Evolutionary conservation across 192 early-diverging fungal species (phyloP), one percentile per base, ranked within the genome.

Genomic region (Glomus cerebriforme): DNA sequence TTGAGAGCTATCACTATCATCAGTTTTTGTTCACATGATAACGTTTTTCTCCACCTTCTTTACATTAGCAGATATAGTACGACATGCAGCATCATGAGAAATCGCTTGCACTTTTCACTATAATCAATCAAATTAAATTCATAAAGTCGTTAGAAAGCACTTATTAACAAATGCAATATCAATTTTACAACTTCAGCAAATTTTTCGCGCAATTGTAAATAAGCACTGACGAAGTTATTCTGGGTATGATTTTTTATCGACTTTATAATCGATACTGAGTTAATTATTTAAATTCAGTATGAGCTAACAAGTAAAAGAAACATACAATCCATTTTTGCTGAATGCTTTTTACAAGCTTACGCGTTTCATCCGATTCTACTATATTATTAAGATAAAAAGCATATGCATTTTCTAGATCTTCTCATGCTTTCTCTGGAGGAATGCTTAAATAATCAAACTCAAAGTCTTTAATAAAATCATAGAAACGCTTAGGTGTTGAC

Each of bases 101-200:
- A 68, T 68, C 19, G 66, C 13, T 68, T 68, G 66, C 32, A 68
- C 66, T 68, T 68, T 32, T 68, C 66, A 31, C 66, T 68, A 68
- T 68, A n/a, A n/a, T n/a, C n/a, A 68, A 68, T 68, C 35, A 68
- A 68, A n/a, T n/a, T n/a, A n/a, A n/a, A 68, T 32, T 22, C 66
- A n/a, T 31, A 68, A 68, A 60, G n/a, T 68, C 66, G 17, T 68
- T 68, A 68, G 19, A 31, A 68, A 31, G 35, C 66, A 24, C 59
- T 68, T 31, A 68, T 68, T 68, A 68, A 31, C 32, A 68, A 68
- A 37, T 22, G 65, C 6, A 34, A 66, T 66, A 66, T 66, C 66
- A 34, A 68, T 10, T 2, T 37, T 68, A 68, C 24, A 68, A 68
- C 66, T 68, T 60, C 59, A 60, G 59, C 59, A 47, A 13, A 10